These are phyloP conservation scores for Nitzschia inconspicua DNA, from an alignment of 108 stramenopile species.

Conservation along the genomic window DNA sequence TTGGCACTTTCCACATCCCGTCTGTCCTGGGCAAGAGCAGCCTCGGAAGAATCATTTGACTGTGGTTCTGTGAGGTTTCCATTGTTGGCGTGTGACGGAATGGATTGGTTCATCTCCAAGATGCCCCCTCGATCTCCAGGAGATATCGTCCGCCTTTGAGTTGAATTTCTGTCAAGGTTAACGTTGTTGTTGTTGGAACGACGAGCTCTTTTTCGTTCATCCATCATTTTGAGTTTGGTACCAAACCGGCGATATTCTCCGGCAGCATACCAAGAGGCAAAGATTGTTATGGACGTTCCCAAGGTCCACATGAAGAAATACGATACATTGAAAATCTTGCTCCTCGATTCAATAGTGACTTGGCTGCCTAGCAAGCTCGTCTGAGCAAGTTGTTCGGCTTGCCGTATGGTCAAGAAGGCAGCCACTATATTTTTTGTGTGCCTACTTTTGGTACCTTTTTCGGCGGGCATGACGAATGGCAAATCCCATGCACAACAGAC, in stretches of 20 bases:
- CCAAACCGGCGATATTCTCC: background rate
- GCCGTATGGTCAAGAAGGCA: conserved; percentile 29
- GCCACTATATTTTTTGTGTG: conserved; percentile 19
- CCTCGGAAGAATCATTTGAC: too few relatives aligned
- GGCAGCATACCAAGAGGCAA: conserved; percentile 8
- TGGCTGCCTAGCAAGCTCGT: background rate
- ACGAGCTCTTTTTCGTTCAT: too few relatives aligned
- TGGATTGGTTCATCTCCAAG: too few relatives aligned
- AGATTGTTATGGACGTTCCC: conserved; percentile 4
- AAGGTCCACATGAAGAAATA: conserved; percentile 22
- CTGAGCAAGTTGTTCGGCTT: conserved; percentile 8
- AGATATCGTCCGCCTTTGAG: too few relatives aligned
- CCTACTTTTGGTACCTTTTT: background rate
- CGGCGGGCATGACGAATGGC: conserved; percentile 19
- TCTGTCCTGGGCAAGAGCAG: too few relatives aligned
- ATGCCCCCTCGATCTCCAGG: too few relatives aligned
- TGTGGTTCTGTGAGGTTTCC: too few relatives aligned
- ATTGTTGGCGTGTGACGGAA: too few relatives aligned
- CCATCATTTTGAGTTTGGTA: too few relatives aligned
- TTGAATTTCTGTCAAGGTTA: too few relatives aligned
- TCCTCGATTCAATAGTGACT: conserved; percentile 9
- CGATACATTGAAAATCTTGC: conserved; percentile 15
- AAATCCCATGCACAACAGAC: conserved; percentile 39
- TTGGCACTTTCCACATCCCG: too few relatives aligned
- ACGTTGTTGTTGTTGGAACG: too few relatives aligned